Conservation (phyloP, 148 eudicot genomes). For the Cornus kousa region DNA sequence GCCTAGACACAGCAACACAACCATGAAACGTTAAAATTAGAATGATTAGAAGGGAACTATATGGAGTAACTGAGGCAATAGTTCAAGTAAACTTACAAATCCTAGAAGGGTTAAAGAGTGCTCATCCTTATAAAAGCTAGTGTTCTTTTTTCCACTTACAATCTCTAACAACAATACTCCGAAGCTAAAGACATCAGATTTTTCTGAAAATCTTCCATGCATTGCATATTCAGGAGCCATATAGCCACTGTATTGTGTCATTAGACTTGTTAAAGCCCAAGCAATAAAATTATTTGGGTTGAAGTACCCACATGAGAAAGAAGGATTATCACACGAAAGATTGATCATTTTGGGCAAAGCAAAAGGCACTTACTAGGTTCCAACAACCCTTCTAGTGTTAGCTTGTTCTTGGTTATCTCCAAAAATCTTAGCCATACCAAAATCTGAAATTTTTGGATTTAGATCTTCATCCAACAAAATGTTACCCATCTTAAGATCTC, state of each 20-base stretch:
- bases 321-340: not conserved
- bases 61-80: not conserved
- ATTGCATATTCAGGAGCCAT: conserved; percentile 40
- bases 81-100: conserved; percentile 20
- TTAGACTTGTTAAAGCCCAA: not conserved
- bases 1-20: conserved; percentile 11
- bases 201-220: conserved; percentile 38
- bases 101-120: conserved; percentile 18
- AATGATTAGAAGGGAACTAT: not conserved
- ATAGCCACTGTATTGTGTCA: conserved; percentile 45
- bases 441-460: conserved; percentile 52
- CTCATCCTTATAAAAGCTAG: conserved; percentile 25
- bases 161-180: conserved; percentile 45
- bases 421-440: conserved; percentile 60
- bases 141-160: conserved; percentile 34
- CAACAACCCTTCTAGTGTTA: conserved; percentile 53
- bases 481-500: conserved; percentile 54
- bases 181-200: conserved; percentile 37
- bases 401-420: conserved; percentile 53
- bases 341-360: not conserved
- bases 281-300: not conserved
- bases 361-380: conserved; percentile 56
- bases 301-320: not conserved
- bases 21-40: not conserved
- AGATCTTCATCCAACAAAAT: conserved; percentile 44